Evolutionary conservation across 371 early-diverging fungal species (phyloP), one percentile per base, ranked within the genome.

Genomic region (Lichtheimia corymbifera): DNA sequence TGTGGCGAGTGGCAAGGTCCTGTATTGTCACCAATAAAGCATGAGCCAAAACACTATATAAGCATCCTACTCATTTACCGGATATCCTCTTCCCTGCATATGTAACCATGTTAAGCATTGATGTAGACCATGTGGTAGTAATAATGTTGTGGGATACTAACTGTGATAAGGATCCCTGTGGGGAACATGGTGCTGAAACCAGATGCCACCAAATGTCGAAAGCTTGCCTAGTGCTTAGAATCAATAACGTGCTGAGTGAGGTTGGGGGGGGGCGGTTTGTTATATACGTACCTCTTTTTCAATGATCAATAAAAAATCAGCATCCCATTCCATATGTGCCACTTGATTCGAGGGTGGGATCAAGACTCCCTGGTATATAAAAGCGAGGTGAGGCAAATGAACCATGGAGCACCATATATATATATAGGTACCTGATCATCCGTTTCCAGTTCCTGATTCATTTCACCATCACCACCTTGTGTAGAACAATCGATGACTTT

Each of bases 71-170:
- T n/a, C n/a, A n/a, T n/a, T n/a, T 63, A 65, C 67, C 51, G 77
- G 81, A 57, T 77, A 77, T 2, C 78, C 81, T 44, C 70, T 70
- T 47, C 81, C 76, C 76, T 77, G 51, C 25, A n/a, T 20, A 53
- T 2, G 53, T 22, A 24, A 56, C 35, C 28, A 28, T 28, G 7
- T 28, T 28, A 4, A 35, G 35, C 35, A 9, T 35, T 35, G 6
- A 11, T 35, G 35, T 35, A 35, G 1, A 22, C 11, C 11, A 35
- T 1, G 35, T 27, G 22, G 24, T 42, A 20, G 47, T n/a, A n/a
- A n/a, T n/a, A n/a, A n/a, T 14, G 15, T 18, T n/a, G 56, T 35
- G 5, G 15, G 0, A 53, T 44, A 25, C 57, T 68, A 63, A 75
- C 80, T 22, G 80, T 80, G 9, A 80, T 64, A 14, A 80, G 51